Evolutionary conservation across 495 filamentous ascomycete species (phyloP), one percentile per base, ranked within the genome.

Genomic region (Penicillium silybi): DNA sequence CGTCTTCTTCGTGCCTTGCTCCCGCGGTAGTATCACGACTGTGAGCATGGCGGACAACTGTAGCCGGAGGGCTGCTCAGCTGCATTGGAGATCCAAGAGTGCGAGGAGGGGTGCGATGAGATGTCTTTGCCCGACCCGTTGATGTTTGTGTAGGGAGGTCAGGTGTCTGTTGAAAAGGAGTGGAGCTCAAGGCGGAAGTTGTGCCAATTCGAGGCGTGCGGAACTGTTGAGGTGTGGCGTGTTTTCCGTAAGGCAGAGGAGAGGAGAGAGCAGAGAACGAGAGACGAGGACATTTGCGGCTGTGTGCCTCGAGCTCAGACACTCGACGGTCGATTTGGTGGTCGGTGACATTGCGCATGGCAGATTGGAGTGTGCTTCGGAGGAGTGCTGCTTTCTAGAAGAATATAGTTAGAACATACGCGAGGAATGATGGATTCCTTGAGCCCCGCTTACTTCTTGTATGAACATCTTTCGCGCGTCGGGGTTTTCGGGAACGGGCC

Each of bases 271-370:
- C 51, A 43, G 66, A 56, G 25, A 60, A 32, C 22, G 72, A 64
- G 41, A 75, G 43, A 18, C 69, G 53, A 32, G 69, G 66, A 25
- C 62, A 64, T 59, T 73, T 73, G 46, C 70, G 70, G 41, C 73
- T 74, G 56, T 73, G 70, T 43, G 64, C 71, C 57, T 76, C 73
- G 39, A 74, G 60, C 22, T 70, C 67, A n/a, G 71, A 73, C 23
- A 76, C 46, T n/a, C 70, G 63, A 10, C 73, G 73, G 50, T 76
- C 73, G 44, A 76, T 68, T 50, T 73, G 68, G 46, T 73, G 64
- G 45, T 70, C 64, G 44, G 58, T 57, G 13, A 71, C 67, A 41
- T 70, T 68, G 46, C 67, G 71, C 73, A 75, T 76, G 38, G 73
- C 73, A 39, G 58, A 69, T 64, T 74, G 73, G 32, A 76, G 60